Evolutionary conservation across 78 protist genomes (phyloP).

Genomic region (Acrasis kona): DNA sequence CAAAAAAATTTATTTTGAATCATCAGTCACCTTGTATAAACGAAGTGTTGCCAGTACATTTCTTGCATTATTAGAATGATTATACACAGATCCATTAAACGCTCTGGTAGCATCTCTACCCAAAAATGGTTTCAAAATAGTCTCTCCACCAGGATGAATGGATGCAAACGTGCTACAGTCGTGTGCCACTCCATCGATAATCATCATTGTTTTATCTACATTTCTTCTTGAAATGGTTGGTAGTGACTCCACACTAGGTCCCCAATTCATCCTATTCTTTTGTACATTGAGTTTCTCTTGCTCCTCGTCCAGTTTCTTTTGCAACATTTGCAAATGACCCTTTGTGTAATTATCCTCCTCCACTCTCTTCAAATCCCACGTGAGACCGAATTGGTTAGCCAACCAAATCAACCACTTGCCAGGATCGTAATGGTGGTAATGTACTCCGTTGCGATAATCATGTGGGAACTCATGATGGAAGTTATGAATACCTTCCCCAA

Average conservation of each 20-base stretch:
- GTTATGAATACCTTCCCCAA: conserved; percentile 88
- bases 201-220: background rate
- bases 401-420: conserved; percentile 63
- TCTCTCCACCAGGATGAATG: conserved; percentile 26
- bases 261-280: background rate
- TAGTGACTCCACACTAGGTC: background rate
- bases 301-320: conserved; percentile 9
- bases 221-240: background rate
- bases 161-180: background rate
- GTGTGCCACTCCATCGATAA: background rate
- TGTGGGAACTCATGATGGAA: conserved; percentile 79
- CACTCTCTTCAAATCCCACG: conserved; percentile 27
- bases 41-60: conserved; percentile 1
- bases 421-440: conserved; percentile 59
- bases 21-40: too few relatives aligned
- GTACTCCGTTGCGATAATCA: conserved; percentile 74
- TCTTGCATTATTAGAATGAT: conserved; percentile 14
- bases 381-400: conserved; percentile 33
- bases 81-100: conserved; percentile 23
- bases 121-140: background rate
- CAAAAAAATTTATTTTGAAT: too few relatives aligned
- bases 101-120: conserved; percentile 11
- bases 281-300: background rate
- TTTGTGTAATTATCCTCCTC: background rate
- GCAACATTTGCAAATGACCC: conserved; percentile 44